These are phyloP conservation scores for Penicillium sp. DNA, from an alignment of 2,329 filamentous ascomycete species.

Conservation along the genomic window DNA sequence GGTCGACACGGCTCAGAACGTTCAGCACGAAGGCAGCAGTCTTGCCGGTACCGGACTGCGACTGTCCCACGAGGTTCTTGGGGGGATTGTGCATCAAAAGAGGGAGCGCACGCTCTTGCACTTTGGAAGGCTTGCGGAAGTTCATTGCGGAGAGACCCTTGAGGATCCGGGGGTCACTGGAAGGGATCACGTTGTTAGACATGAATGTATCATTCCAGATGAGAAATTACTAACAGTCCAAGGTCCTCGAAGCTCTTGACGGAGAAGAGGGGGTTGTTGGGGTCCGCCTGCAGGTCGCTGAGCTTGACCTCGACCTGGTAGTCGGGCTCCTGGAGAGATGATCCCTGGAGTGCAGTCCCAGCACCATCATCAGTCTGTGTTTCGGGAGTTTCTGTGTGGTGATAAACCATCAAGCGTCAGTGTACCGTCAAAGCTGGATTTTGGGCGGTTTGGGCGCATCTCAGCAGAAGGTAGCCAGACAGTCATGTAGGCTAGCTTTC, in stretches of 20 bases:
- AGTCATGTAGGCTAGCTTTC: background rate
- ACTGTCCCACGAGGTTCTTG: constrained; percentile 93
- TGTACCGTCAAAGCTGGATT: background rate
- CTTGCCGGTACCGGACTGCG: constrained; percentile 98
- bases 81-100: constrained; percentile 86
- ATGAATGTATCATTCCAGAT: background rate
- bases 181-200: constrained; percentile 17
- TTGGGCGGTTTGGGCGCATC: background rate
- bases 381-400: background rate
- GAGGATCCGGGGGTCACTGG: constrained; percentile 66
- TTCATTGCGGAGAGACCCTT: constrained; percentile 78
- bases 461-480: background rate
- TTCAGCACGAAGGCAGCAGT: constrained; percentile 96
- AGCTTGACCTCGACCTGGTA: constrained; percentile 93
- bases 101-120: constrained; percentile 92
- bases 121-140: constrained; percentile 95
- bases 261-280: constrained; percentile 85
- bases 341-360: constrained; percentile 47
- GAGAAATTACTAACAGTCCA: constrained; percentile 66
- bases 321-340: constrained; percentile 68
- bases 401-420: background rate
- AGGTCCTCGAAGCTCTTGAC: constrained; percentile 83
- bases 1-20: constrained; percentile 83
- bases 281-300: constrained; percentile 83
- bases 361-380: constrained; percentile 37